Conservation (phyloP, 352 stramenopile species). For the Hyaloperonospora brassicae region DNA sequence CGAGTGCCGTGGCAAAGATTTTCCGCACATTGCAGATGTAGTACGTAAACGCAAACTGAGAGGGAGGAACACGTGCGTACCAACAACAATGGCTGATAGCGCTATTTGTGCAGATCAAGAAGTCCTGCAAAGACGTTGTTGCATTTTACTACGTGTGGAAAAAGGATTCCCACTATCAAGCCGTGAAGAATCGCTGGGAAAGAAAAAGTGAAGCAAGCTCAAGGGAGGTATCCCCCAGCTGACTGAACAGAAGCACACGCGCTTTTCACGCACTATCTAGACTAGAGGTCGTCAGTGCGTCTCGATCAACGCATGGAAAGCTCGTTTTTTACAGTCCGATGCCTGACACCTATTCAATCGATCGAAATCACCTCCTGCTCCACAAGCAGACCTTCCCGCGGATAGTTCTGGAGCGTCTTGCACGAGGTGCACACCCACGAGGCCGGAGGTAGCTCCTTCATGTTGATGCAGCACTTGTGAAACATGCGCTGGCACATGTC, state of each 20-base stretch:
- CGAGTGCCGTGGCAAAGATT: constrained; percentile 81
- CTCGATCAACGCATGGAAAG: no score
- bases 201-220: constrained; percentile 31
- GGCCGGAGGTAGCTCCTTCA: constrained; percentile 62
- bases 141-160: constrained; percentile 87
- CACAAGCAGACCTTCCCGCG: constrained; percentile 41
- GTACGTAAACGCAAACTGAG: constrained; percentile 24
- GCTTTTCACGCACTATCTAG: neutral
- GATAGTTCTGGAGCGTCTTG: constrained; percentile 59
- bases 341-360: constrained; percentile 30
- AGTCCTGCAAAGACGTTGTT: constrained; percentile 65
- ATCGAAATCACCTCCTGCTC: constrained; percentile 64
- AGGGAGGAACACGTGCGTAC: neutral
- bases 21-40: constrained; percentile 57
- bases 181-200: constrained; percentile 72
- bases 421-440: constrained; percentile 74
- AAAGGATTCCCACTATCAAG: constrained; percentile 76
- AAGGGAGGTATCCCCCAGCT: constrained; percentile 17
- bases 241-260: constrained; percentile 16
- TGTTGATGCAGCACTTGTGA: constrained; percentile 76
- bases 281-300: no score
- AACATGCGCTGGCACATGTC: constrained; percentile 82
- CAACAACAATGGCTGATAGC: constrained; percentile 2
- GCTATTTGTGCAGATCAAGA: constrained; percentile 40
- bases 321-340: constrained; percentile 5